Percentiles rank a stretch among this genome's conserved stretches.
Evolutionary conservation across 768 basidiomycete species (phyloP).

Genomic region (Inosperma sp.): DNA sequence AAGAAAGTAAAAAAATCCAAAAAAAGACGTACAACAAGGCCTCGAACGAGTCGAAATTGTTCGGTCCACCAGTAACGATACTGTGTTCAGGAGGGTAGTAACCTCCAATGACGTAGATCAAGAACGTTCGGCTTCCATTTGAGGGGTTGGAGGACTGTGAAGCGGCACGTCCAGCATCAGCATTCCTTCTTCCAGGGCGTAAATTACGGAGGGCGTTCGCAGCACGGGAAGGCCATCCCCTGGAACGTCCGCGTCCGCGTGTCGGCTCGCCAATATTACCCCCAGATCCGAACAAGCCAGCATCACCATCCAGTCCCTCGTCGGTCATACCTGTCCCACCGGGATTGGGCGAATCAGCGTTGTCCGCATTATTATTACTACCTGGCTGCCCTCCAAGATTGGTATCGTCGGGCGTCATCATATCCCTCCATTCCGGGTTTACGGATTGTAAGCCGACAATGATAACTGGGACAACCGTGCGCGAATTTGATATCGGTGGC

Average conservation of each 20-base stretch:
- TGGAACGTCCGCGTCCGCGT: constrained; percentile 15
- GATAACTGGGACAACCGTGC: constrained; percentile 73
- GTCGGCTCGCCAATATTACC: constrained; percentile 7
- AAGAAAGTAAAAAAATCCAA: constrained; percentile 5
- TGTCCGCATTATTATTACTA: constrained; percentile 7
- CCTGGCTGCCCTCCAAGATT: constrained; percentile 11
- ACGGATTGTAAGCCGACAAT: constrained; percentile 81
- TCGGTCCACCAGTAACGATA: constrained; percentile 72
- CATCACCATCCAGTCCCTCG: constrained; percentile 10
- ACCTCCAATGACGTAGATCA: constrained; percentile 90
- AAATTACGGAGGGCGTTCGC: constrained; percentile 58
- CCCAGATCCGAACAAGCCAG: constrained; percentile 10
- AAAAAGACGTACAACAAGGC: constrained; percentile 56
- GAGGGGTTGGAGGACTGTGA: constrained; percentile 16
- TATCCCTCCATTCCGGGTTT: constrained; percentile 42
- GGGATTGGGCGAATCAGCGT: constrained; percentile 9
- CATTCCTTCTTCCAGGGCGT: constrained; percentile 35
- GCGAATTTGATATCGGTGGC: constrained; percentile 17
- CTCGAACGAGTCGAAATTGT: constrained; percentile 74
- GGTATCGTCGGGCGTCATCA: constrained; percentile 13
- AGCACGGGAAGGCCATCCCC: constrained; percentile 58
- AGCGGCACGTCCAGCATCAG: constrained; percentile 15
- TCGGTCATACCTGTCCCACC: background rate
- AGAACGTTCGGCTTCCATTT: constrained; percentile 62
- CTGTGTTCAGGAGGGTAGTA: constrained; percentile 90